A percentile compares a stretch with the other conserved stretches of the same genome.
phyloP scores from a whole-genome alignment of 176 grass and related monocot species.

The Aegilops speltoides region DNA sequence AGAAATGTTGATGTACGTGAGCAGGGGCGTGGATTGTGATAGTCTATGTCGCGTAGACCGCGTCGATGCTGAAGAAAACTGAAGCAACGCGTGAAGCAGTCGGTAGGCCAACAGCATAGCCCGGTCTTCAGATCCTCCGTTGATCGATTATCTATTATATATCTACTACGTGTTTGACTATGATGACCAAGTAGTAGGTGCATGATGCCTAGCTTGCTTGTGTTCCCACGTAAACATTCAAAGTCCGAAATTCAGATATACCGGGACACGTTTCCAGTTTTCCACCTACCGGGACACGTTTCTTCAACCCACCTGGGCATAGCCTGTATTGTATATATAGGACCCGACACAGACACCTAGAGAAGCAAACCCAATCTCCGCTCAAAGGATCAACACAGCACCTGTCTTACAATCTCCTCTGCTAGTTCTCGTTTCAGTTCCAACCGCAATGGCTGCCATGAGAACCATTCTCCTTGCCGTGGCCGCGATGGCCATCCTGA shows the following conservation, averaged over 20 bases:
- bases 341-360: neutral
- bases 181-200: no score
- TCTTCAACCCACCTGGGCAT: neutral
- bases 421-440: conserved; percentile 8
- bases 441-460: neutral
- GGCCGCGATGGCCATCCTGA: conserved; percentile 16
- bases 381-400: neutral
- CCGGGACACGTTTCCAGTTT: neutral
- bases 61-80: neutral
- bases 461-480: neutral
- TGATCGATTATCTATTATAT: no score
- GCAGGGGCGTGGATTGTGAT: no score
- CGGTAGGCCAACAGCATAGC: no score
- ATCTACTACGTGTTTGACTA: no score
- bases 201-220: neutral
- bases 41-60: no score
- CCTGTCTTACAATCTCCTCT: neutral
- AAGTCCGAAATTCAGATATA: no score
- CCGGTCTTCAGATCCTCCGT: neutral
- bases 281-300: neutral
- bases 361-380: neutral
- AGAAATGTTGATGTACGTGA: no score
- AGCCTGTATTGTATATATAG: neutral
- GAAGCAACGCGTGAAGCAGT: neutral
- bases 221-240: neutral